phyloP scores from a whole-genome alignment of 2,329 filamentous ascomycete genomes.

The Cordyceps javanica region DNA sequence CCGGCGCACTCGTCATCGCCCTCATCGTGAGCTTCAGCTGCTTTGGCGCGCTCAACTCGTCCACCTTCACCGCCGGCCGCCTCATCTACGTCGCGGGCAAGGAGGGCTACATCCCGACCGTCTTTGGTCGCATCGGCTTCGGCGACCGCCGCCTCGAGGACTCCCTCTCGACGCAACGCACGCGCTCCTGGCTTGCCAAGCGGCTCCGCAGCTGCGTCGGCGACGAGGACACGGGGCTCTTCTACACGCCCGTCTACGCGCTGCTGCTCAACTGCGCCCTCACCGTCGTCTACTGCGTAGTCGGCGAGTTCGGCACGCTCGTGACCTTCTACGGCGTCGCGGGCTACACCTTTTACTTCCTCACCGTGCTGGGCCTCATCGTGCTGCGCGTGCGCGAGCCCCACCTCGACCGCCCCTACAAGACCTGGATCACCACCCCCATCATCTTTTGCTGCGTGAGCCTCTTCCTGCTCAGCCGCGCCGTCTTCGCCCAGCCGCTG shows the following conservation, averaged over 20 bases:
- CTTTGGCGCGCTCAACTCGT: slow-evolving; percentile 90
- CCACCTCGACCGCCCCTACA: slow-evolving; percentile 81
- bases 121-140: slow-evolving; percentile 80
- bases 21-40: slow-evolving; percentile 87
- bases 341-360: slow-evolving; percentile 95
- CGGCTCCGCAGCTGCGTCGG: slow-evolving; percentile 58
- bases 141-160: slow-evolving; percentile 35
- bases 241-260: slow-evolving; percentile 91
- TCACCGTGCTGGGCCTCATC: slow-evolving; percentile 89
- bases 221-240: slow-evolving; percentile 73
- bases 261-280: slow-evolving; percentile 74
- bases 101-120: slow-evolving; percentile 80
- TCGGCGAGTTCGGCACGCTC: slow-evolving; percentile 87
- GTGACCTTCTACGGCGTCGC: slow-evolving; percentile 97
- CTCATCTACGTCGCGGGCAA: slow-evolving; percentile 92
- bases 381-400: slow-evolving; percentile 84
- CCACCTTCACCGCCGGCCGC: slow-evolving; percentile 86
- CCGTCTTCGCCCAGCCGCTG: slow-evolving; percentile 82
- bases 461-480: slow-evolving; percentile 80
- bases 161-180: slow-evolving; percentile 37
- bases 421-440: slow-evolving; percentile 93
- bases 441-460: slow-evolving; percentile 98
- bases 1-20: slow-evolving; percentile 77
- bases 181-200: slow-evolving; percentile 52
- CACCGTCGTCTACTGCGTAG: slow-evolving; percentile 69